Base-by-base conservation (phyloP, 2,329 filamentous ascomycete species). In the Cladosporium sp. region DNA sequence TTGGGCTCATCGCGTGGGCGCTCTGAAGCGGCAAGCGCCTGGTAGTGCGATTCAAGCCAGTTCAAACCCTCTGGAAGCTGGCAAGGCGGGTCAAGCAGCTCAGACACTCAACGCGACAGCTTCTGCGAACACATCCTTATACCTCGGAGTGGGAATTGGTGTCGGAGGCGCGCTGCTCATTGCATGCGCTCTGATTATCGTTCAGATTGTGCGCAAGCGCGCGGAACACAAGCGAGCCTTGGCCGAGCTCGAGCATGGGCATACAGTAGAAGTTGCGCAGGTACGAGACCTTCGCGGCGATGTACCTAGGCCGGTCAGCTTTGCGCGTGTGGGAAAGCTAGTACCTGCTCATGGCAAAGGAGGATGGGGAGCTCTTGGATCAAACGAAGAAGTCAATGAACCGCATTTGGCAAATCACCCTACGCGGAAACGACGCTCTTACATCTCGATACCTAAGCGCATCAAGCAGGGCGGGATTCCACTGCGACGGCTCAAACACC, bases 341-440 rank as follows among this genome's bases (percentile, higher is more conserved):
- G 62, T 59, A 5, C 66, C 71, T 23, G 64, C 67, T n/a, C 68
- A 77, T 53, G 69, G 72, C 2, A 74, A 73, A 52, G 74, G 74
- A 16, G 79, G 78, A 44, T 82, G 80, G 80, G 78, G 74, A 18
- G 70, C 78, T 57, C 69, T 82, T 11, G 72, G 73, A 12, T 82
- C 80, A 0, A 72, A 75, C n/a, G 79, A 81, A 46, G 69, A 70
- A n/a, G 62, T 77, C 28, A 63, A 72, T 49, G 67, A 68, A 57
- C 64, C 68, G n/a, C 50, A 71, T 14, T 58, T 56, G 10, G 57
- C 65, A 8, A 52, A 50, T 3, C 52, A 60, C 18, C 53, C 59
- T 23, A 59, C 58, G 23, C 67, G 68, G 31, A 72, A 73, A 66
- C 68, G 72, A 40, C 46, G 65, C 7, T 69, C 70, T 4, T 63